A percentile compares a stretch with the other conserved stretches of the same genome.
phyloP scores from a whole-genome alignment of 805 yeast genomes.

The Ogataea ganodermae region DNA sequence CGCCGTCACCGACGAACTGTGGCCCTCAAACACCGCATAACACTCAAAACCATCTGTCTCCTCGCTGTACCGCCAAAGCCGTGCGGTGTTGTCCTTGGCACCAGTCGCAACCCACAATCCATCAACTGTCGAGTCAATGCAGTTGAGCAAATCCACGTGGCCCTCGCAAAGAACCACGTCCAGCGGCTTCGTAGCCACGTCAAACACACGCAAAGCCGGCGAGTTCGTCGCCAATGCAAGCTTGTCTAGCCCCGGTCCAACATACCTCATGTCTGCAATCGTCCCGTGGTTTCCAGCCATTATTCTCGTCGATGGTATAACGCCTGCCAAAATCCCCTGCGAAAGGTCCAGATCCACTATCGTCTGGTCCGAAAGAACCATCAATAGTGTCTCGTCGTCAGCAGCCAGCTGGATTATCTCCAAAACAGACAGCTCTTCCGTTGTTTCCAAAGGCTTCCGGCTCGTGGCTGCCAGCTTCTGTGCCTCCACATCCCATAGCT shows the following conservation, averaged over 20 bases:
- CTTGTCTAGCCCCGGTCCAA: constrained; percentile 58
- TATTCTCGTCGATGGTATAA: constrained; percentile 49
- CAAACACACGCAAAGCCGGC: constrained; percentile 78
- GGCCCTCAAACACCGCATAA: constrained; percentile 77
- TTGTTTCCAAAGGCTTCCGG: constrained; percentile 51
- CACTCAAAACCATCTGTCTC: constrained; percentile 40
- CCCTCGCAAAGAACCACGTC: constrained; percentile 72
- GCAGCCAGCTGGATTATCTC: constrained; percentile 45
- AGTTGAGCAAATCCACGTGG: constrained; percentile 82
- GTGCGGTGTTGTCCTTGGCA: constrained; percentile 83
- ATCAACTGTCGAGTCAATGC: constrained; percentile 73
- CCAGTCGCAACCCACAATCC: constrained; percentile 93
- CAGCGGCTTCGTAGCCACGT: constrained; percentile 54
- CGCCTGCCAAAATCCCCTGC: constrained; percentile 27
- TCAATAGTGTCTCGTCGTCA: constrained; percentile 41
- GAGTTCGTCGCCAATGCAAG: constrained; percentile 93
- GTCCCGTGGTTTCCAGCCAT: constrained; percentile 96
- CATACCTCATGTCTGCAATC: constrained; percentile 82
- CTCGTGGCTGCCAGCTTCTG: constrained; percentile 51
- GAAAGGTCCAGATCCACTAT: constrained; percentile 39
- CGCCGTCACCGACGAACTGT: constrained; percentile 83
- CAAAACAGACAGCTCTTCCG: constrained; percentile 72
- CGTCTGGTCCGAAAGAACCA: constrained; percentile 85
- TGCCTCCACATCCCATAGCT: constrained; percentile 57
- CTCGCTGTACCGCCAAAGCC: constrained; percentile 73